Evolutionary conservation across 768 basidiomycete species (phyloP), one percentile per base, ranked within the genome.

Genomic region (Gymnopilus dilepis): DNA sequence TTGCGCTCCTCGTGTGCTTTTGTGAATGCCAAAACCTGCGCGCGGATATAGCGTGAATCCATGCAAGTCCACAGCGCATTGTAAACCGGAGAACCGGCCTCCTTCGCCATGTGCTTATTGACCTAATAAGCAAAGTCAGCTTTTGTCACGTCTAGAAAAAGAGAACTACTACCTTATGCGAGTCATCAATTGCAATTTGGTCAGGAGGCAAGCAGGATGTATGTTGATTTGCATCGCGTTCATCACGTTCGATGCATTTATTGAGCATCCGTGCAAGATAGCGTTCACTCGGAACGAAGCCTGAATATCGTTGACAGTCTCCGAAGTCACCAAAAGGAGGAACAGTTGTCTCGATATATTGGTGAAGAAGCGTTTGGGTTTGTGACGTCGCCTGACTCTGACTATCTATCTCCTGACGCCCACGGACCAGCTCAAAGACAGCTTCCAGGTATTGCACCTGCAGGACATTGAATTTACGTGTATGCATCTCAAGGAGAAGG

Each of bases 61-160:
- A 73, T 70, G 62, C 66, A 71, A 17, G 71, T 71, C 69, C 69
- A 71, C 24, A 71, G 28, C 7, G 70, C 69, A 26, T 52, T 53
- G 33, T 70, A 70, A 8, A 72, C 50, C 1, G 64, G 59, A 21
- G 70, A 60, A 15, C 66, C 66, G 22, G 70, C 59, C 12, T 63
- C 24, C 26, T 68, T 72, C 2, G 67, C 68, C 40, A 72, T 69
- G 37, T 72, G 70, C 28, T 70, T 72, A 38, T 67, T 69, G 21
- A 72, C 48, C 70, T 72, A 48, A 13, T 4, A 41, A 41, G 13
- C 4, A 41, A 5, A 41, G 6, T 41, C 6, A 41, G 17, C 40
- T n/a, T 15, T 26, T 34, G 37, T 17, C 31, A 12, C 24, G 37
- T 42, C 21, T 51, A 41, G 5, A 41, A n/a, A 41, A 5, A 9